Base-by-base conservation (phyloP, 192 early-diverging fungal species). In the Podila epicladia region DNA sequence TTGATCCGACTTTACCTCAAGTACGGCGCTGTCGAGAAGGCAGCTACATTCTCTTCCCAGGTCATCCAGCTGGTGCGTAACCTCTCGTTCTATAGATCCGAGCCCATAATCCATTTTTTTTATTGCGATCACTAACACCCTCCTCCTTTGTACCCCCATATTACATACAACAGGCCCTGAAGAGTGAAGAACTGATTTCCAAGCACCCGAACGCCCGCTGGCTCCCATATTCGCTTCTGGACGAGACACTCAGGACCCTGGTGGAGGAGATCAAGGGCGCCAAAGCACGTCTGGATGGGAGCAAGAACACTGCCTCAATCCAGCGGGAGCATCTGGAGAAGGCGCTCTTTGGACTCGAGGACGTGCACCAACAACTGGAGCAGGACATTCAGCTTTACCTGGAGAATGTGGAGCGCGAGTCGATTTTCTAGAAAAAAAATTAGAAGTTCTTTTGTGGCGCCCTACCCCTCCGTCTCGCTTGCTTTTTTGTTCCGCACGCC, bases 161-260 rank as follows among this genome's bases (percentile, higher is more conserved):
- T 37, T 2, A 28, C 58, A n/a, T 8, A 20, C 62, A 7, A 48
- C 64, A 80, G 76, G 76, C 70, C 0, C 29, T 80, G 29, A 80
- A 80, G 28, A 67, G 61, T 37, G 65, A 80, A 1, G 76, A 80
- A 24, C 45, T 69, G 13, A 58, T 80, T 8, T 69, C 76, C 9
- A 55, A 70, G 32, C 76, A 80, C 22, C 64, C 76, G 0, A 80
- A 80, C 41, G 68, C 76, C 3, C 71, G 76, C n/a, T 80, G 76
- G 76, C 31, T 80, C 28, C 76, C 76, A 0, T 80, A 80, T 38
- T 69, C 76, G n/a, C 41, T 80, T 8, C 31, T 80, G 61, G 76
- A 80, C 41, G 76, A 72, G 61, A 80, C 72, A 45, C 72, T 80
- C 61, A 65, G 32, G 15, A 31, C 19, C 19, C 26, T 80, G 24